A percentile compares a stretch with the other conserved stretches of the same genome.
Evolutionary conservation across 2,329 filamentous ascomycete species (phyloP).

Genomic region (Fusarium cyanostomum): DNA sequence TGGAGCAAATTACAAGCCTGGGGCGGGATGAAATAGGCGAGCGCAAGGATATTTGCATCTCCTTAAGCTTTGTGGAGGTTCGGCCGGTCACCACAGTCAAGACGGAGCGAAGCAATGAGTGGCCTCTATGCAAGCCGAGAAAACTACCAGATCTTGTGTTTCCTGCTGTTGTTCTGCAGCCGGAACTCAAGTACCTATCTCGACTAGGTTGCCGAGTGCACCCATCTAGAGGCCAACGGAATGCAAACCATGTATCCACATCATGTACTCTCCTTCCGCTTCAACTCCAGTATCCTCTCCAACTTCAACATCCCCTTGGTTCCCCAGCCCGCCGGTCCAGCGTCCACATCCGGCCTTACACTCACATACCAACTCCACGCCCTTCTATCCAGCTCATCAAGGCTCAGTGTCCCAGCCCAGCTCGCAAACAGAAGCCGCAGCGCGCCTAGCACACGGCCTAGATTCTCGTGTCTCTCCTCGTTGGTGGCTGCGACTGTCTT

Average conservation of each 20-base stretch:
- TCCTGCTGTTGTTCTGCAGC: no score
- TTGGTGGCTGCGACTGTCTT: slow-evolving; percentile 59
- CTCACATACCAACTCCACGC: slow-evolving; percentile 86
- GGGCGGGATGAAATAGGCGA: no score
- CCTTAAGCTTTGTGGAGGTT: no score
- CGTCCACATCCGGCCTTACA: slow-evolving; percentile 78
- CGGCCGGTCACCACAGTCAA: no score
- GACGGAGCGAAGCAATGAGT: no score
- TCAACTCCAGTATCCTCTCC: slow-evolving; percentile 70
- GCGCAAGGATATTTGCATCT: no score
- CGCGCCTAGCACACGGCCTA: slow-evolving; percentile 74
- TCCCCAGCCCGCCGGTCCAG: slow-evolving; percentile 82
- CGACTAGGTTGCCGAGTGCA: no score
- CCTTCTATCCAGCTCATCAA: slow-evolving; percentile 75
- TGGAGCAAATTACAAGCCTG: no score
- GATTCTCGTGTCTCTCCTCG: slow-evolving; percentile 73
- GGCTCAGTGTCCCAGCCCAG: slow-evolving; percentile 72
- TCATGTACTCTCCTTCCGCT: slow-evolving; percentile 43
- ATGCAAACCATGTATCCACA: neutral
- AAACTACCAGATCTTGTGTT: no score
- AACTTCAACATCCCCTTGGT: slow-evolving; percentile 78
- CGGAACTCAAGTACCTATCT: no score
- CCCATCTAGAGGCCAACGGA: no score
- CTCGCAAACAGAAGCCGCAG: slow-evolving; percentile 77
- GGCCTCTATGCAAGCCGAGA: no score